Evolutionary conservation across 306 rosid species (phyloP), one percentile per base, ranked within the genome.

Genomic region (Cucurbita pepo): DNA sequence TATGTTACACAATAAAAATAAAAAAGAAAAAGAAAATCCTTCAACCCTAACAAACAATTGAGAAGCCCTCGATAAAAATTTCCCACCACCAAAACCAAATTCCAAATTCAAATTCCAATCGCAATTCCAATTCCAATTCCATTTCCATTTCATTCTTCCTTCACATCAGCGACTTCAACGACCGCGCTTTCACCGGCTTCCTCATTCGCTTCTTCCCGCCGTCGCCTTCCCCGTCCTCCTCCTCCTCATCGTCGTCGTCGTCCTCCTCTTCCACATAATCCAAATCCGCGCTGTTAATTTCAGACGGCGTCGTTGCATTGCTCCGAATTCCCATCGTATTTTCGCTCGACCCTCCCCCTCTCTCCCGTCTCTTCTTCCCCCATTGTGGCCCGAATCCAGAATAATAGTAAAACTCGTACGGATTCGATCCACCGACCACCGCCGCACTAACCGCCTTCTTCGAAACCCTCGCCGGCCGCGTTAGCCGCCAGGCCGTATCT

Each of bases 171-270:
- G 98, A 93, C 78, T 93, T 93, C 70, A 93, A 60, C 38, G 97
- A 93, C 78, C 97, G 84, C 5, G 89, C 97, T 79, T 93, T 93
- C 76, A 88, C 89, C 0, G 96, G 94, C 76, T 85, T 93, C 84
- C 98, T 78, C 85, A 83, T 83, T 79, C 88, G 69, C 78, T 83
- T 88, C 74, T 82, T 88, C 45, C 87, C 85, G 53, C 77, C 64
- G 14, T 75, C 85, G 8, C 77, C 84, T 2, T 73, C 85, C 0
- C 56, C 54, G 0, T 55, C 77, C 0, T 15, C 75, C 3, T 47
- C 75, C 0, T 59, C 80, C 0, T 81, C 25, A 0, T 83, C 89
- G 0, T 83, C 89, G 0, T 85, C 90, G 0, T 84, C 88, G 1
- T 85, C 90, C 0, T 86, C 88, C 1, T 83, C 86, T 0, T 82